Base-by-base conservation (phyloP, 192 early-diverging fungal species). In the Entophlyctis luteolus region DNA sequence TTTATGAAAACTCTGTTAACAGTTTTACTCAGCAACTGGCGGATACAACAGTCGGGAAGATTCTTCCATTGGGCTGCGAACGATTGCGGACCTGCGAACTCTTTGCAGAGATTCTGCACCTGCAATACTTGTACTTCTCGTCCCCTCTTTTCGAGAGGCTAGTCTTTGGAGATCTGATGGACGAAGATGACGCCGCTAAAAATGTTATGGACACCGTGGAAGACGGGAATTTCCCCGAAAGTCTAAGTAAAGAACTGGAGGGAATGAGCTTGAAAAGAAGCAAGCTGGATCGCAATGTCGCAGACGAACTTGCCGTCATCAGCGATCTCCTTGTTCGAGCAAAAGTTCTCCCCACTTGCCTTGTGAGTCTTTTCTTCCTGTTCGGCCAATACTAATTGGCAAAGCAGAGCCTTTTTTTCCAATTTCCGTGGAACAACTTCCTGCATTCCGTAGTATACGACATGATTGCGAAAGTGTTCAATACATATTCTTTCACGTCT, bases 381-480 rank as follows among this genome's bases (percentile, higher is more conserved):
- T n/a, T n/a, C n/a, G n/a, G n/a, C n/a, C n/a, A n/a, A n/a, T n/a
- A n/a, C n/a, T n/a, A n/a, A n/a, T n/a, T n/a, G n/a, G n/a, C n/a
- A n/a, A n/a, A n/a, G n/a, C n/a, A n/a, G 68, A 86, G 91, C 66
- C 75, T 99, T 53, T 98, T 99, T 68, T 99, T 98, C 80, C 76
- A 81, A 37, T 95, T 92, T 68, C 87, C 89, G 35, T 97, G 96
- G 89, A 99, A 99, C 80, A 99, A 99, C 81, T 95, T 99, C 75
- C 72, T 99, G 67, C 97, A 99, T 72, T 93, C 92, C 25, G 95
- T 99, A 27, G 93, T 97, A 0, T 99, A 96, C 74, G 97, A 99
- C 74, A 95, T 98, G 86, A 85, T 98, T 70, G 94, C 94, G 70
- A 97, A 99, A 76, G 89, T 97, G 32, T 93, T 96, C 65, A 95